Evolutionary conservation across 495 filamentous ascomycete species (phyloP).

Genomic region (Hypomontagnella submonticulosa): DNA sequence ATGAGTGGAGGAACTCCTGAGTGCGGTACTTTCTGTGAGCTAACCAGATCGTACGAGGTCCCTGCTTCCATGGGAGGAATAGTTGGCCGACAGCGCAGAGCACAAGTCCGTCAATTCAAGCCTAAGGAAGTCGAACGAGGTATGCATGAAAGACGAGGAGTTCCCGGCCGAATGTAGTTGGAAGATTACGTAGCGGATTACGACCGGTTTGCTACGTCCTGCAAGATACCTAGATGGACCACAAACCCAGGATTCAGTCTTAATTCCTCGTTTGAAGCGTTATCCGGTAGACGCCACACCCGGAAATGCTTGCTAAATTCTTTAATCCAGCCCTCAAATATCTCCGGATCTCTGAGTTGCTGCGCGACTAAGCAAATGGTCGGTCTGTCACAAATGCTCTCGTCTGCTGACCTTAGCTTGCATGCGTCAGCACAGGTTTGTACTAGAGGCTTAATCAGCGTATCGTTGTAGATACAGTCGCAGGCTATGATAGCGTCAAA

Average conservation of each 20-base stretch:
- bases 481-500: conserved; percentile 80
- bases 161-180: conserved; percentile 3
- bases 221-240: conserved; percentile 72
- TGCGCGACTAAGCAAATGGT: conserved; percentile 78
- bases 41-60: too few relatives aligned
- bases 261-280: conserved; percentile 61
- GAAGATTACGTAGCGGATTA: conserved; percentile 24
- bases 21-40: too few relatives aligned
- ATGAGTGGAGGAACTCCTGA: too few relatives aligned
- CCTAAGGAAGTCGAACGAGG: conserved; percentile 8
- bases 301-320: conserved; percentile 73
- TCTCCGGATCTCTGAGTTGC: conserved; percentile 83
- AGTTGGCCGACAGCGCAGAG: too few relatives aligned
- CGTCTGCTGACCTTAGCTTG: conserved; percentile 57
- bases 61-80: too few relatives aligned
- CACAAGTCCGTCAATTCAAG: background rate
- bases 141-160: conserved; percentile 1
- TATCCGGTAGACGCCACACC: conserved; percentile 80
- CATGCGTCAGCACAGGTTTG: conserved; percentile 84
- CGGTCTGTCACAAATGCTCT: conserved; percentile 24
- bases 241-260: conserved; percentile 70
- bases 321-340: conserved; percentile 85
- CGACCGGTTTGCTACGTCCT: conserved; percentile 28
- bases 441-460: conserved; percentile 84
- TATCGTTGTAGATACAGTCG: conserved; percentile 91